Evolutionary conservation across 257 asterid genomes (phyloP).

Genomic region (Nicotiana otophora): DNA sequence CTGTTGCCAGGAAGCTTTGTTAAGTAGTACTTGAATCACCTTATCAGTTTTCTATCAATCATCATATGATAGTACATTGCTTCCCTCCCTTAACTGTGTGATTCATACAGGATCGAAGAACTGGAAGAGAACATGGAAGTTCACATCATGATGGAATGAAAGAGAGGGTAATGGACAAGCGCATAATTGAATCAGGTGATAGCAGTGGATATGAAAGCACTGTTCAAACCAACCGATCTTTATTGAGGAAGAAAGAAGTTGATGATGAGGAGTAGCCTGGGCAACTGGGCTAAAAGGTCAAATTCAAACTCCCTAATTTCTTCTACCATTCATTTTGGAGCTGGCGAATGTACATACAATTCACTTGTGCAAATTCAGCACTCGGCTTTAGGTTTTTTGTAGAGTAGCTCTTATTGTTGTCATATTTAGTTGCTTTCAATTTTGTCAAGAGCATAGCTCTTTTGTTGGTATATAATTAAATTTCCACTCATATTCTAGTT

Average conservation of each 20-base stretch:
- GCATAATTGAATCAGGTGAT: constrained; percentile 58
- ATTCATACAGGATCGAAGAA: constrained; percentile 55
- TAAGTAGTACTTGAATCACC: not conserved
- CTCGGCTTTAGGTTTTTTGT: not conserved
- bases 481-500: not conserved
- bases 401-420: constrained; percentile 6
- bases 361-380: constrained; percentile 5
- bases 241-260: constrained; percentile 54
- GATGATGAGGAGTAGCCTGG: constrained; percentile 42
- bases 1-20: not conserved
- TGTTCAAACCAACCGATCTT: constrained; percentile 43
- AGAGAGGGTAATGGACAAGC: constrained; percentile 41
- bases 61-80: not conserved
- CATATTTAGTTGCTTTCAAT: not conserved
- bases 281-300: not conserved
- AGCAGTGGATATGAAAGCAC: constrained; percentile 78
- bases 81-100: not conserved
- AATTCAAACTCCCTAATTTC: not conserved
- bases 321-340: constrained; percentile 5
- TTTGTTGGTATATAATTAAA: not conserved
- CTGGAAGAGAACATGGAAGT: constrained; percentile 38
- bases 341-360: constrained; percentile 9
- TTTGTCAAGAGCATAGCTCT: constrained; percentile 3
- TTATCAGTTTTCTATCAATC: not conserved
- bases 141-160: constrained; percentile 33